Conservation (phyloP, 208 protist genomes). For the Trypanosoma cruzi region DNA sequence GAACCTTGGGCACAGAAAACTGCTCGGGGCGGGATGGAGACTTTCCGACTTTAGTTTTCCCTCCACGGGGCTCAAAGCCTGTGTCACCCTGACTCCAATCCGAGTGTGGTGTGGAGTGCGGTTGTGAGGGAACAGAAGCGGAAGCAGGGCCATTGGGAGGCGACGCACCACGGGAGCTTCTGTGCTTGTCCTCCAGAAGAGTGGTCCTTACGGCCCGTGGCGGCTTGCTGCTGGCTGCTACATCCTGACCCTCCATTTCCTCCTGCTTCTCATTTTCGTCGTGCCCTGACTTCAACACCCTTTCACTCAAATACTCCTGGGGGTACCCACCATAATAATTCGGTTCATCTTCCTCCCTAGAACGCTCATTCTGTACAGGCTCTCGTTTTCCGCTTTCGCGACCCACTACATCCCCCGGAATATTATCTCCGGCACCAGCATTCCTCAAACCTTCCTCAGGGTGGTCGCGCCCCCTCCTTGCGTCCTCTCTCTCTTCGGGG, state of each 20-base stretch:
- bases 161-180: neutral
- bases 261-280: neutral
- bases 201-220: neutral
- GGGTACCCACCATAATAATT: neutral
- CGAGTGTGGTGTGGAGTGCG: neutral
- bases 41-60: neutral
- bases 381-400: neutral
- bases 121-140: neutral
- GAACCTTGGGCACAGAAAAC: neutral
- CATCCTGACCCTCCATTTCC: neutral
- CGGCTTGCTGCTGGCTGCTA: conserved; percentile 5
- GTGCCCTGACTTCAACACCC: neutral
- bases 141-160: neutral
- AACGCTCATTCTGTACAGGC: neutral
- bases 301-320: neutral
- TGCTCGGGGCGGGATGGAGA: neutral
- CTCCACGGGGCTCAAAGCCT: neutral
- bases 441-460: neutral
- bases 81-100: neutral
- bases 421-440: conserved; percentile 10
- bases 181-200: neutral
- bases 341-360: conserved; percentile 10
- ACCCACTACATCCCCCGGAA: conserved; percentile 3
- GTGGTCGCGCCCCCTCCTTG: neutral
- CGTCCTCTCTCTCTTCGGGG: conserved; percentile 2